Conservation (phyloP, 805 yeast species). For the Komagataella kurtzmanii region DNA sequence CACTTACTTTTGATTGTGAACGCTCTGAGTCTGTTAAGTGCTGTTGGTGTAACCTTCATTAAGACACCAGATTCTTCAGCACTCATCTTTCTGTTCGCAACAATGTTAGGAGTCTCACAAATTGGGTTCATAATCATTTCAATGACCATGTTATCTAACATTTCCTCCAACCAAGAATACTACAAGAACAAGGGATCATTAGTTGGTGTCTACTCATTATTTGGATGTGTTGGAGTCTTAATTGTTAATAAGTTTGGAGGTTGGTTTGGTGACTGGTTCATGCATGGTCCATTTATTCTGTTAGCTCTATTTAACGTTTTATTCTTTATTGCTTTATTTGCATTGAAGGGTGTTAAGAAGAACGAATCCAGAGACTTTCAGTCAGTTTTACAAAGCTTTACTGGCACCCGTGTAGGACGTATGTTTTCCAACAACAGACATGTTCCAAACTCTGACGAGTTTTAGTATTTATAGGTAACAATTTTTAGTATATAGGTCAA, state of each 20-base stretch:
- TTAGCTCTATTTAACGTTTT: slow-evolving; percentile 22
- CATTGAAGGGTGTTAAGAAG: slow-evolving; percentile 11
- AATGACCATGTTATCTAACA: slow-evolving; percentile 34
- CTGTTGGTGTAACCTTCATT: slow-evolving; percentile 20
- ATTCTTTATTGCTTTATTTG: slow-evolving; percentile 15
- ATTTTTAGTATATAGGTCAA: not conserved
- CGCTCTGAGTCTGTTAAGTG: slow-evolving; percentile 28
- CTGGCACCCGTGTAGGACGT: not conserved
- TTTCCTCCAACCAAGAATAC: slow-evolving; percentile 27
- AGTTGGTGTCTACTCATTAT: slow-evolving; percentile 54
- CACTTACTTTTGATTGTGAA: slow-evolving; percentile 23
- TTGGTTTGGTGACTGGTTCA: slow-evolving; percentile 38
- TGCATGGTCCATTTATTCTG: slow-evolving; percentile 44
- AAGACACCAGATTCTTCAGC: slow-evolving; percentile 20
- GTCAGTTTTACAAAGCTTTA: not conserved
- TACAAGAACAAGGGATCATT: slow-evolving; percentile 44
- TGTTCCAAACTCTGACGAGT: not conserved
- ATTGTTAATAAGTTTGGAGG: slow-evolving; percentile 52
- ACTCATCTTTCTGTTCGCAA: slow-evolving; percentile 23
- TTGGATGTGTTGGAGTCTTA: slow-evolving; percentile 58
- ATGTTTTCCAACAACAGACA: not conserved
- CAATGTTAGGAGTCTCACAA: slow-evolving; percentile 45
- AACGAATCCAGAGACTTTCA: slow-evolving; percentile 7
- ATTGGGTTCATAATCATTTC: slow-evolving; percentile 50
- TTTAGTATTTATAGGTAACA: not conserved